Evolutionary conservation across 495 filamentous ascomycete genomes (phyloP).

Genomic region (Lasiosphaeriaceae sp.): DNA sequence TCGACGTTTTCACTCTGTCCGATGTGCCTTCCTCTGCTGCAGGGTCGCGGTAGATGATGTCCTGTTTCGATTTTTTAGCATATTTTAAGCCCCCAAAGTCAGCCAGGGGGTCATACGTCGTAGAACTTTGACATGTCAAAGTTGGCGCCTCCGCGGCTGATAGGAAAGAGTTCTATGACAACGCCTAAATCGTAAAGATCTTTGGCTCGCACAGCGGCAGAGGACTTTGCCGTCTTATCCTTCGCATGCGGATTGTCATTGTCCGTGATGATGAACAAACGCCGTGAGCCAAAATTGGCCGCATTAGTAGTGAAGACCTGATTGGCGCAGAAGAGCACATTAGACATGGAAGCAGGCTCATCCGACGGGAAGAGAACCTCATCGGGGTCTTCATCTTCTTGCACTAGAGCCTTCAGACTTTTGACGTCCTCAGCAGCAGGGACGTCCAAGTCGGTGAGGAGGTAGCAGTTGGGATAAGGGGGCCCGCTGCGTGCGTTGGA

Average conservation of each 20-base stretch:
- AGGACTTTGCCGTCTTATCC: slow-evolving; percentile 65
- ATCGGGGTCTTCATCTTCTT: slow-evolving; percentile 65
- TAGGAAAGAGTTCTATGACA: slow-evolving; percentile 89
- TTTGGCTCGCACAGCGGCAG: slow-evolving; percentile 81
- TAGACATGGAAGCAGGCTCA: slow-evolving; percentile 76
- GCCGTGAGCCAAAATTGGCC: slow-evolving; percentile 85
- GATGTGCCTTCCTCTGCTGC: slow-evolving; percentile 58
- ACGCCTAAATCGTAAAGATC: slow-evolving; percentile 95
- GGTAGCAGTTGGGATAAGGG: slow-evolving; percentile 87
- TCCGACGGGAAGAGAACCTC: slow-evolving; percentile 65
- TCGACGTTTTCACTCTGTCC: slow-evolving; percentile 42
- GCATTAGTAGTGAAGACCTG: slow-evolving; percentile 95
- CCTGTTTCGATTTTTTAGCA: slow-evolving; percentile 43
- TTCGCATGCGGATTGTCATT: slow-evolving; percentile 80
- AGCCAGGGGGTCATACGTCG: slow-evolving; percentile 54
- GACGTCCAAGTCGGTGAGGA: slow-evolving; percentile 83
- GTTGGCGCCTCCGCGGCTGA: slow-evolving; percentile 65
- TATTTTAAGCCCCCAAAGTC: not conserved
- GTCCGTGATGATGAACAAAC: slow-evolving; percentile 93
- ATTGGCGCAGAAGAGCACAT: slow-evolving; percentile 90
- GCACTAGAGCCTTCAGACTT: slow-evolving; percentile 64
- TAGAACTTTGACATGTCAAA: slow-evolving; percentile 91
- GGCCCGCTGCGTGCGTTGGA: slow-evolving; percentile 55
- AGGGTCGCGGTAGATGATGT: slow-evolving; percentile 71
- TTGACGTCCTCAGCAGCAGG: slow-evolving; percentile 87